Evolutionary conservation across 2,329 filamentous ascomycete species (phyloP).

Genomic region (Fusarium odoratissimum): DNA sequence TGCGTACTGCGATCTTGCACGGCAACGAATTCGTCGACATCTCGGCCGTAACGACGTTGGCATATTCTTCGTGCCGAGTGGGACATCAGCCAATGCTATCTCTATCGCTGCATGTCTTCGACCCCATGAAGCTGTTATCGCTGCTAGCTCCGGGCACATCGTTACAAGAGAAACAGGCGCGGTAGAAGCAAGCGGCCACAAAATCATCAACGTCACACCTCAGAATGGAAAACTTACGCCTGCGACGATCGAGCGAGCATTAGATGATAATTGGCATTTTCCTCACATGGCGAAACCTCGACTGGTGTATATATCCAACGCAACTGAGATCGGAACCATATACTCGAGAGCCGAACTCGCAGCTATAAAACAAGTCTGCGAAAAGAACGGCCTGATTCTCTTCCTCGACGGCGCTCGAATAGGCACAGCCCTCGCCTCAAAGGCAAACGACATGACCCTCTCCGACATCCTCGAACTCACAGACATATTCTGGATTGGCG

Average conservation of each 20-base stretch:
- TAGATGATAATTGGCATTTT: constrained; percentile 62
- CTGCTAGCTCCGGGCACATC: constrained; percentile 61
- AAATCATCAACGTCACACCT: constrained; percentile 61
- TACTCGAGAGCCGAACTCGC: constrained; percentile 57
- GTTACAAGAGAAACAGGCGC: constrained; percentile 62
- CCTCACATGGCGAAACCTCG: constrained; percentile 64
- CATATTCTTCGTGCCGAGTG: constrained; percentile 64
- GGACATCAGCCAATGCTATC: constrained; percentile 63
- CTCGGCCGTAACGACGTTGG: constrained; percentile 55
- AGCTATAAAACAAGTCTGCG: constrained; percentile 57
- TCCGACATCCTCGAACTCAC: constrained; percentile 59
- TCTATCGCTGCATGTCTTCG: constrained; percentile 63
- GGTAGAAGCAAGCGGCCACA: constrained; percentile 63
- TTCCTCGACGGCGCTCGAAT: constrained; percentile 63
- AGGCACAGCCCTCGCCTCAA: constrained; percentile 56
- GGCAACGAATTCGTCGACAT: constrained; percentile 54
- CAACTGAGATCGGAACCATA: constrained; percentile 62
- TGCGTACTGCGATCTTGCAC: constrained; percentile 56
- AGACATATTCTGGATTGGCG: constrained; percentile 66
- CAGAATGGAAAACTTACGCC: constrained; percentile 61
- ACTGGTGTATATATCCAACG: constrained; percentile 64
- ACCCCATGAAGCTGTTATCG: constrained; percentile 63
- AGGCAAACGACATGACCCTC: constrained; percentile 56
- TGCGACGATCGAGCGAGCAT: constrained; percentile 53
- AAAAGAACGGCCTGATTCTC: constrained; percentile 54